Evolutionary conservation across 1,284 basidiomycete genomes (phyloP).

Genomic region (Coniophora puteana): DNA sequence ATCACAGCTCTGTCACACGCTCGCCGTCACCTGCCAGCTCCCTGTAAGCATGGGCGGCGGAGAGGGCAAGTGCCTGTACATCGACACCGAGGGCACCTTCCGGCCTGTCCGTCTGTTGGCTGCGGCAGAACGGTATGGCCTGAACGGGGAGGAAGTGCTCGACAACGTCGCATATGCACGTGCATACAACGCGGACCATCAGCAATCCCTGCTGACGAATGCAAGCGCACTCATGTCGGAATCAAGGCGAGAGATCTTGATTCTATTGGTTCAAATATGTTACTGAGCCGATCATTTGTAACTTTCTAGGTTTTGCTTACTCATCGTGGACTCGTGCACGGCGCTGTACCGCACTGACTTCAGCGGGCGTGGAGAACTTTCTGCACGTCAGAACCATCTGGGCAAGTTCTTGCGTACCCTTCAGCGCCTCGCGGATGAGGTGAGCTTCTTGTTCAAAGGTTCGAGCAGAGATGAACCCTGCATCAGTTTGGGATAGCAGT

Average conservation of each 20-base stretch:
- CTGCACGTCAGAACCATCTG: slow-evolving; percentile 94
- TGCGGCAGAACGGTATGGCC: slow-evolving; percentile 92
- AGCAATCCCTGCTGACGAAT: slow-evolving; percentile 85
- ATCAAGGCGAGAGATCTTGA: slow-evolving; percentile 63
- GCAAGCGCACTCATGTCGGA: slow-evolving; percentile 98
- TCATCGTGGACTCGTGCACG: slow-evolving; percentile 97
- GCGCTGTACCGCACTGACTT: slow-evolving; percentile 97
- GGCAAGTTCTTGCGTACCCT: slow-evolving; percentile 94
- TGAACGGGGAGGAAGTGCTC: slow-evolving; percentile 96
- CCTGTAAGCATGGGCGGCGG: slow-evolving; percentile 98
- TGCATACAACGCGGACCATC: slow-evolving; percentile 99
- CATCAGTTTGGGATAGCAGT: slow-evolving; percentile 93
- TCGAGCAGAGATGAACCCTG: no score
- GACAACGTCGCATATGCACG: slow-evolving; percentile 99
- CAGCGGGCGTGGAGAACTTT: slow-evolving; percentile 92
- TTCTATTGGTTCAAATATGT: slow-evolving; percentile 1
- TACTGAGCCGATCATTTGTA: slow-evolving; percentile 9
- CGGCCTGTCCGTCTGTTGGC: slow-evolving; percentile 93
- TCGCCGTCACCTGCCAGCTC: slow-evolving; percentile 97
- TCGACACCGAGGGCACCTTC: slow-evolving; percentile 99
- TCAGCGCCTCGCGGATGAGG: slow-evolving; percentile 94
- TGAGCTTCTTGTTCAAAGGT: slow-evolving; percentile 29
- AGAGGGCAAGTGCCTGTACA: slow-evolving; percentile 98
- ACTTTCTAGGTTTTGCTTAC: slow-evolving; percentile 79
- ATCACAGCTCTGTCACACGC: slow-evolving; percentile 96